phyloP scores from a whole-genome alignment of 208 protist genomes.

The Vickermania ingenoplastis region DNA sequence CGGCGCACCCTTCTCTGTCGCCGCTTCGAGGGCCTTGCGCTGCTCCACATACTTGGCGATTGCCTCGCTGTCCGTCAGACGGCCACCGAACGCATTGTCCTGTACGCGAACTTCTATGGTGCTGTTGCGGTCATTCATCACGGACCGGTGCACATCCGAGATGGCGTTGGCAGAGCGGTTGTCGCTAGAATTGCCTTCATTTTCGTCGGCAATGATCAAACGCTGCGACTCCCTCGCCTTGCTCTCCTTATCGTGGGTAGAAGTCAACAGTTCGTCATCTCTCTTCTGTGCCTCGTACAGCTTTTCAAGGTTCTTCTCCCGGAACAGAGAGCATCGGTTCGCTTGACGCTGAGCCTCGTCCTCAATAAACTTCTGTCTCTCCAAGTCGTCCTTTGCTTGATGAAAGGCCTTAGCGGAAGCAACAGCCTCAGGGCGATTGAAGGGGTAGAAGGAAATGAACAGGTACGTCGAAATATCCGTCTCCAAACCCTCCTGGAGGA shows the following conservation, averaged over 20 bases:
- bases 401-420: neutral
- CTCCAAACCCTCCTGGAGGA: constrained; percentile 9
- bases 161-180: neutral
- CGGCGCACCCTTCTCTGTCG: neutral
- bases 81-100: neutral
- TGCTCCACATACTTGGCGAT: neutral
- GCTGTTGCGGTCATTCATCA: neutral
- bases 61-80: neutral
- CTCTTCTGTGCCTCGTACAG: constrained; percentile 3
- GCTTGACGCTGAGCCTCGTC: constrained; percentile 1
- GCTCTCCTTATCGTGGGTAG: neutral
- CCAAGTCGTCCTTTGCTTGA: neutral
- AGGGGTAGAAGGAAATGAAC: constrained; percentile 9
- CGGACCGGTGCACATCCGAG: neutral
- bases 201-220: neutral
- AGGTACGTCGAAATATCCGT: neutral
- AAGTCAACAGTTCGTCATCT: neutral
- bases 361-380: neutral
- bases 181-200: too few relatives aligned
- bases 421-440: constrained; percentile 7
- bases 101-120: neutral
- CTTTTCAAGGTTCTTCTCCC: neutral
- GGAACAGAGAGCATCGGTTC: neutral
- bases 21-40: neutral
- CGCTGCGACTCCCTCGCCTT: neutral